Base-by-base conservation (phyloP, 768 basidiomycete species). In the Naganishia antarctica region DNA sequence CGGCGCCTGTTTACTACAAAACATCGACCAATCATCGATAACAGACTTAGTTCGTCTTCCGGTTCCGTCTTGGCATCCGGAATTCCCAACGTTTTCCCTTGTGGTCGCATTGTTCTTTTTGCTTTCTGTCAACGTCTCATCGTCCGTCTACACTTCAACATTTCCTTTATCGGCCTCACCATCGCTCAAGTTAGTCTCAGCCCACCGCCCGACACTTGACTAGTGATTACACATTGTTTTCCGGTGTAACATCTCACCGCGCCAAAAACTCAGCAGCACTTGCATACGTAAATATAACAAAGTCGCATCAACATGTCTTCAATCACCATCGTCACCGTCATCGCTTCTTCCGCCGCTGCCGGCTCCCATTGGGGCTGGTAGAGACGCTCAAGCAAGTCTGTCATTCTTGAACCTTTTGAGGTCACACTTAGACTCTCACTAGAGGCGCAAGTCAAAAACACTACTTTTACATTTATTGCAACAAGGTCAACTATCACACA, bases 341-440 rank as follows among this genome's bases (percentile, higher is more conserved):
- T 57, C 53, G 53, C 53, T 37, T 57, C 53, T 12, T 34, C 53
- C 32, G 53, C 53, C 53, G 37, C 40, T 40, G 53, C 53, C 53
- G 53, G 53, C 53, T 57, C 53, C 53, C 53, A 26, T 23, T 40
- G 53, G 53, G 53, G 53, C 53, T 57, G 53, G 53, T 57, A 57
- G 40, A 40, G 21, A 34, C 53, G 37, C 37, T 21, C 18, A 37
- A 57, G 53, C 34, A 21, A 15, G 23, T n/a, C 37, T 29, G 18
- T 57, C 31, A 57, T 40, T 34, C 37, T 57, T 57, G 53, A 26
- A 57, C 31, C 53, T 57, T 40, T 21, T n/a, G n/a, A 7, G n/a
- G 43, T 44, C 43, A 44, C 53, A 29, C n/a, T 41, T 13, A 57
- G 34, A 29, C 21, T 25, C 34, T 21, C 23, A 57, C n/a, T 21